Evolutionary conservation across 495 filamentous ascomycete genomes (phyloP), one percentile per base, ranked within the genome.

Genomic region (Annulohypoxylon stygium): DNA sequence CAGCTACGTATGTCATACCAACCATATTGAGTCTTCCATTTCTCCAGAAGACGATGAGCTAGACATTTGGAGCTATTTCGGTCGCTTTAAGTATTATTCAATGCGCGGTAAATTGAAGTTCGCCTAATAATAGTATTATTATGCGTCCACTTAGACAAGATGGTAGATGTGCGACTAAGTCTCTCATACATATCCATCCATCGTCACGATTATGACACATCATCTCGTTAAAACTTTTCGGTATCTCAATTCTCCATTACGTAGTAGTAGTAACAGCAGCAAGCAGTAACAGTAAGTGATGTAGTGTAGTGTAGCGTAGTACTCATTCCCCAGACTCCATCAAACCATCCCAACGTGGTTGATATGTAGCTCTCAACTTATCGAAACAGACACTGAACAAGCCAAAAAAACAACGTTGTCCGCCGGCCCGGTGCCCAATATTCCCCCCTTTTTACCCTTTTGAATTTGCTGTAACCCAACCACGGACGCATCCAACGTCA

Each of bases 401-500:
- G 33, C 43, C 43, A 30, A 37, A 41, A 53, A 36, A 59, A 55
- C 61, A 62, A 34, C 62, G 58, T 70, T 75, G 72, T 43, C 72
- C 72, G 63, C 72, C 71, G 67, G 67, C 62, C 71, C 67, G 67
- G 34, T 50, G 62, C 20, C 45, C 20, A 41, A 25, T 43, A 26
- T 43, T 12, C 61, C 51, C 66, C 66, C 58, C 58, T 67, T 70
- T 70, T 43, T 58, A 63, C 20, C 61, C 54, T 65, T 61, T 65
- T 48, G 26, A 65, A 61, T 66, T 69, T 25, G 54, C 45, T 70
- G 67, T 53, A 74, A 70, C 71, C 71, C 67, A 70, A 57, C 67
- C 67, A 70, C 47, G 63, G 36, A 61, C 69, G 69, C 62, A 48
- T 70, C 71, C 71, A 60, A 74, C 62, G 63, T 74, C 63, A 70